Evolutionary conservation across 2,329 filamentous ascomycete species (phyloP), one percentile per base, ranked within the genome.

Genomic region (Talaromyces funiculosus): DNA sequence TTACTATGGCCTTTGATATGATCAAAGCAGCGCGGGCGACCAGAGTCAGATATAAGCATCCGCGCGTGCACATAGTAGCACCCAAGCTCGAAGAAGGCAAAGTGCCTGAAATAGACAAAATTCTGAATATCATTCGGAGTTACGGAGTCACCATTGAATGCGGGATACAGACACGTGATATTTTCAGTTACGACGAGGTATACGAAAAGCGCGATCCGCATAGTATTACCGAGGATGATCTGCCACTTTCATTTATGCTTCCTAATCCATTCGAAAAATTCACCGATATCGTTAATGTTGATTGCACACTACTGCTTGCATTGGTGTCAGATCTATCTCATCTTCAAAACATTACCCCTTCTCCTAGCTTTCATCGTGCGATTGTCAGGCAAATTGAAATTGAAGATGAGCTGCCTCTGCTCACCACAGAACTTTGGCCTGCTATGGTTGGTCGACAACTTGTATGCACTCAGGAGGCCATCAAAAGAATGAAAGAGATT

Each of bases 291-390:
- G 63, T 81, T 45, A 80, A 80, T 64, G 72, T 80, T 53, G 79
- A 82, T 63, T 79, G 78, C 65, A 90, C 88, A 1, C 83, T 90
- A 51, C 80, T 92, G 5, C 81, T 92, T 4, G 88, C 88, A 4
- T 77, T 92, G 2, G 83, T 88, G 1, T 90, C 88, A 0, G 89
- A 92, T 67, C 84, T 92, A 26, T 88, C 86, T 1, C 87, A 92
- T 69, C 74, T 75, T 35, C 68, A 72, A 59, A 66, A 68, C 38
- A 74, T 75, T 57, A 67, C 73, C 2, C 76, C 80, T 49, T 75
- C 81, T 35, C 78, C 80, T n/a, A 79, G 76, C 71, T 80, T 82
- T 66, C 86, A 87, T 65, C 77, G 74, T 22, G 83, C 85, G 45
- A 85, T 90, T 54, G 75, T 82, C 55, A 80, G 82, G 14, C 87